Evolutionary conservation across 106 monocot genomes (phyloP).

Genomic region (Triglochin maritima): DNA sequence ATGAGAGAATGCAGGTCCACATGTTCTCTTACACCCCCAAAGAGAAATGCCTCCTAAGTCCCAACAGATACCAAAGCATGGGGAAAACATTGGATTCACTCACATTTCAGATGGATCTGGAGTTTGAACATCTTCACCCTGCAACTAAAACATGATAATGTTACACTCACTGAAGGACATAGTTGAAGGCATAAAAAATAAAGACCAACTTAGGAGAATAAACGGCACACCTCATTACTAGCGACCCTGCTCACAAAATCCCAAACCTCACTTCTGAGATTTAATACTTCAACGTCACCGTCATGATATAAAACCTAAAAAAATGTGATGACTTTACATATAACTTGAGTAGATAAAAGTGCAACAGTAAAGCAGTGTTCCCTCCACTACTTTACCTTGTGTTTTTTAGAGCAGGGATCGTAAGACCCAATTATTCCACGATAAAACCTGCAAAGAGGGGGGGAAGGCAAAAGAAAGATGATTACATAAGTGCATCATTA

Average conservation of each 20-base stretch:
- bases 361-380: not conserved
- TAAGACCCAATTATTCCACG: slow-evolving; percentile 19
- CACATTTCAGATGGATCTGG: slow-evolving; percentile 1
- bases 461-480: not conserved
- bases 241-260: slow-evolving; percentile 3
- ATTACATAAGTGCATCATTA: not conserved
- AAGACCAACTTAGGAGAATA: not conserved
- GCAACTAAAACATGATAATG: not conserved
- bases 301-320: slow-evolving; percentile 11
- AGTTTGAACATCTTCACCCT: not conserved
- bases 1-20: too few species aligned
- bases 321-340: not conserved
- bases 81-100: not conserved
- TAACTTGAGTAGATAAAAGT: not conserved
- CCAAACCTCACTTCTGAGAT: slow-evolving; percentile 4
- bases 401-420: slow-evolving; percentile 7
- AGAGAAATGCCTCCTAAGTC: too few species aligned
- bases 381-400: slow-evolving; percentile 7
- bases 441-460: slow-evolving; percentile 15
- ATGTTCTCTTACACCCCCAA: too few species aligned
- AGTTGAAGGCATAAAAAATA: not conserved
- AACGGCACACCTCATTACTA: slow-evolving; percentile 4
- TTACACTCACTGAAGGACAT: not conserved
- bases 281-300: slow-evolving; percentile 2
- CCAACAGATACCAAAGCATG: too few species aligned